Evolutionary conservation across 106 monocot genomes (phyloP).

Genomic region (Gastrodia elata): DNA sequence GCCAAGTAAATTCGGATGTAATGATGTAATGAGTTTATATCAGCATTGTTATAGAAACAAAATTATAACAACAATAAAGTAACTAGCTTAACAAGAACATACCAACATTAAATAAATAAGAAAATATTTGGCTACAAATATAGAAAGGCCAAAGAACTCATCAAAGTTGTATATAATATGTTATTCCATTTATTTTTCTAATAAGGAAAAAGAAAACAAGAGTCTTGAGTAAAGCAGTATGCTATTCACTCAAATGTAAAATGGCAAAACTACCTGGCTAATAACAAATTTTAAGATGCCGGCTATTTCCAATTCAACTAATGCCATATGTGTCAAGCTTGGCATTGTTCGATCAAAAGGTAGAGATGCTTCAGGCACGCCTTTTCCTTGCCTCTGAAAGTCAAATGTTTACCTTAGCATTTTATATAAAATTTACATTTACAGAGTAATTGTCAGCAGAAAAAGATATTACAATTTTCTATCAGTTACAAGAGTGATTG

Average conservation of each 20-base stretch:
- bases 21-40: not conserved
- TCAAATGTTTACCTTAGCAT: constrained; percentile 7
- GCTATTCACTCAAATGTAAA: not conserved
- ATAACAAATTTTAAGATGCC: constrained; percentile 91
- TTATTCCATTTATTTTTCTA: not conserved
- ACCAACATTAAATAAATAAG: not conserved
- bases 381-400: constrained; percentile 63
- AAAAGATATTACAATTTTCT: not conserved
- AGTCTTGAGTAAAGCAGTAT: not conserved
- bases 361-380: constrained; percentile 80
- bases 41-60: not conserved
- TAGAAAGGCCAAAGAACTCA: not conserved
- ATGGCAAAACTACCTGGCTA: constrained; percentile 61
- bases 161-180: not conserved
- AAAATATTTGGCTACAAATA: not conserved
- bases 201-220: not conserved
- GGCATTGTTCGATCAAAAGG: constrained; percentile 93
- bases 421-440: constrained; percentile 1
- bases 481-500: not conserved
- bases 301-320: constrained; percentile 87
- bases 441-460: not conserved
- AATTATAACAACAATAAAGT: not conserved
- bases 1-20: not conserved
- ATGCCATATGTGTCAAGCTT: constrained; percentile 95
- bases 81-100: not conserved